Percentiles rank a stretch among this genome's conserved stretches.
Conservation (phyloP, 768 basidiomycete genomes). For the Tylopilus sp. region DNA sequence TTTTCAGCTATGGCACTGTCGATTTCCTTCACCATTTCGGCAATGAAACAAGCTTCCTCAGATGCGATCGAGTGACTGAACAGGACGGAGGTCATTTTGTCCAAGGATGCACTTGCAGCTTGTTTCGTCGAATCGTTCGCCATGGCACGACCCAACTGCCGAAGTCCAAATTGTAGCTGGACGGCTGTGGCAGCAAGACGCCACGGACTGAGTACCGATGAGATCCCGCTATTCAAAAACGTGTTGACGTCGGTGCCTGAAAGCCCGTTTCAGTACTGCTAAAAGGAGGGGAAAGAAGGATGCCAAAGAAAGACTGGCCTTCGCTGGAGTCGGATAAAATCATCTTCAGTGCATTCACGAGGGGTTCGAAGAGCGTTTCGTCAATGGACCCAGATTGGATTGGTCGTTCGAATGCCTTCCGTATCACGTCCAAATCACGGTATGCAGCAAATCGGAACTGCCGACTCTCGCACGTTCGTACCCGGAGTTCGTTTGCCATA, state of each 20-base stretch:
- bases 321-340: slow-evolving; percentile 62
- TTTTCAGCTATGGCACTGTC: slow-evolving; percentile 64
- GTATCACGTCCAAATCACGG: slow-evolving; percentile 67
- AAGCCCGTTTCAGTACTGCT: background rate
- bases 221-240: slow-evolving; percentile 57
- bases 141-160: slow-evolving; percentile 69
- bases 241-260: slow-evolving; percentile 42
- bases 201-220: slow-evolving; percentile 75
- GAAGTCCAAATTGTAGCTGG: slow-evolving; percentile 70
- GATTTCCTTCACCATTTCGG: slow-evolving; percentile 75
- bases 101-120: slow-evolving; percentile 58
- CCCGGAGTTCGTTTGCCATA: slow-evolving; percentile 50
- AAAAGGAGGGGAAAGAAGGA: background rate
- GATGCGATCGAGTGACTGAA: slow-evolving; percentile 72
- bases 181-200: slow-evolving; percentile 79
- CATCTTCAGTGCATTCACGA: slow-evolving; percentile 63
- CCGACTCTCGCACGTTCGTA: slow-evolving; percentile 54
- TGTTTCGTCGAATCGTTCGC: slow-evolving; percentile 48
- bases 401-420: slow-evolving; percentile 63
- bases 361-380: slow-evolving; percentile 54
- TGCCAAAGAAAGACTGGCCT: slow-evolving; percentile 37
- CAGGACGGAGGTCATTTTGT: slow-evolving; percentile 61
- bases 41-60: slow-evolving; percentile 80
- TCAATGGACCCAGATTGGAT: slow-evolving; percentile 46
- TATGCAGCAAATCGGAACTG: slow-evolving; percentile 78